Base-by-base conservation (phyloP, 768 basidiomycete genomes). In the Cystoderma amianthinum region DNA sequence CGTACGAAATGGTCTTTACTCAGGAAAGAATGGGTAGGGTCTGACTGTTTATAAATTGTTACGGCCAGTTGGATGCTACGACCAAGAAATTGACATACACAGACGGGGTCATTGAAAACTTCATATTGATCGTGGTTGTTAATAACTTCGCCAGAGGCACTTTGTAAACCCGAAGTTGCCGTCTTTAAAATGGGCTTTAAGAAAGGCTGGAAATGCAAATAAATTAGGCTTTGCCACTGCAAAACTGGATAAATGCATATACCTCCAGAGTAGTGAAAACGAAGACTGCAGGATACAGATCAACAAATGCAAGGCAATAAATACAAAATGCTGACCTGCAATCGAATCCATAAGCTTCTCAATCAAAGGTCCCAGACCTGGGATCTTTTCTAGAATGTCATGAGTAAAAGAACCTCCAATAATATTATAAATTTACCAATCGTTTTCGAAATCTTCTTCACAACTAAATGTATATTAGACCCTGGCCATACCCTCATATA, bases 1-100 rank as follows among this genome's bases (percentile, higher is more conserved):
- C 82, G 52, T 48, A 85, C 85, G 50, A 90, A 90, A 52, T 92
- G 87, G 55, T 92, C 88, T 63, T 91, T 91, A 56, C 85, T 88
- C 59, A 92, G 60, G 69, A 88, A 87, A 2, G 86, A 90, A 56
- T 91, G 88, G 2, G 88, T 93, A 2, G 89, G 89, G 55, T 93
- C 89, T 23, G 82, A 85, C 80, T 87, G 50, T 1, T 21, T 23
- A 21, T n/a, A 53, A 37, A 22, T 37, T 36, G 32, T 24, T 4
- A 19, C 5, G 34, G 13, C 19, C 19, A n/a, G n/a, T n/a, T n/a
- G n/a, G n/a, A n/a, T n/a, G n/a, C n/a, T n/a, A n/a, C n/a, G 25
- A 7, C 25, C n/a, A 7, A 41, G 50, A 56, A 28, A 36, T 7
- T 16, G 44, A 69, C 71, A 55, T 49, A 85, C 84, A 11, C 87